Evolutionary conservation across 495 filamentous ascomycete genomes (phyloP), one percentile per base, ranked within the genome.

Genomic region (Bathelium albidoporum): DNA sequence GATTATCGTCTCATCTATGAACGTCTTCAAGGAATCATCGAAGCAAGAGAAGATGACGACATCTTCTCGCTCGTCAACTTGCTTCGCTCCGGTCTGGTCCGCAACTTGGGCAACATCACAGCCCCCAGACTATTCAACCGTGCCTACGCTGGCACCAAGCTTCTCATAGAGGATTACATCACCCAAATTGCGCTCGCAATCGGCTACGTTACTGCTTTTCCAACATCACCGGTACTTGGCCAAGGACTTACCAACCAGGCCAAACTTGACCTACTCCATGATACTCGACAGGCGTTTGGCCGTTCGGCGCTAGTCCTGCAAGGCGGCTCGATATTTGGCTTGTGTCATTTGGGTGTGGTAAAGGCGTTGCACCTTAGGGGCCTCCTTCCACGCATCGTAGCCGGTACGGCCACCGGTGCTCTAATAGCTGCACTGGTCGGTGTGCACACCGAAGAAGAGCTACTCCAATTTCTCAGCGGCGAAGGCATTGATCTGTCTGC

Each of bases 91-190:
- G 91, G 93, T 7, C 82, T 96, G 4, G 88, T 97, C 49, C 85
- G 93, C 29, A 97, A 96, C 68, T 79, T 96, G 10, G 92, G 90
- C 36, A 94, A 96, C 68, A 96, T 97, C 63, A 89, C 89, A 1
- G 81, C 85, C 1, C 83, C 89, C n/a, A 87, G 86, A 64, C 76
- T 97, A 1, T 97, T 89, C 75, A 92, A 91, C 64, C 81, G 87
- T 59, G 86, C 89, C 14, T 95, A 95, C 70, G 87, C 88, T 1
- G 93, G 93, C 14, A 96, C 91, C 2, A 97, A 97, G 73, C 81
- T 87, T 26, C 73, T 95, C 28, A 93, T 97, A 63, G 91, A 95
- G 68, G 88, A 96, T 71, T 97, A 97, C 65, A 87, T 96, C 65
- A 86, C 87, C 0, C 85, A 90, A 65, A 86, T 93, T 22, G 89